phyloP scores from a whole-genome alignment of 2,329 filamentous ascomycete species.

The Colletotrichum sp. region DNA sequence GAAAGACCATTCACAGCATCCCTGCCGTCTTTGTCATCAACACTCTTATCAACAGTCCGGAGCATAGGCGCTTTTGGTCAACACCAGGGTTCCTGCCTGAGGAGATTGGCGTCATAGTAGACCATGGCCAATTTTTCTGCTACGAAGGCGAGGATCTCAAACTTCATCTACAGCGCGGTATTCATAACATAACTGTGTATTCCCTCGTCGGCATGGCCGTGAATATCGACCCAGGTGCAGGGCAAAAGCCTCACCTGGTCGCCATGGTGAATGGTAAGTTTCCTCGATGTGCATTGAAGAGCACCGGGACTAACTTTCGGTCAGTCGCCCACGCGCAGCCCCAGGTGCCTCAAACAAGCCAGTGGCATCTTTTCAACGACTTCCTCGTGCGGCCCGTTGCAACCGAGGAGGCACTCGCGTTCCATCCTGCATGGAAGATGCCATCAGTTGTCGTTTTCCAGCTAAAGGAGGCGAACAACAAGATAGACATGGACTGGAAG shows the following conservation, averaged over 20 bases:
- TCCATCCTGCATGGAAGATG: conserved; percentile 91
- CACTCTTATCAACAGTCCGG: conserved; percentile 73
- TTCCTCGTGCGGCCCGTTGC: conserved; percentile 86
- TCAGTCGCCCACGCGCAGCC: conserved; percentile 71
- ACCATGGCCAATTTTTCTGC: conserved; percentile 91
- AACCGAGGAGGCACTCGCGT: conserved; percentile 83
- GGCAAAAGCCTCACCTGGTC: conserved; percentile 89
- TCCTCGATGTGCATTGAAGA: not conserved
- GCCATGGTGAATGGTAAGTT: conserved; percentile 81
- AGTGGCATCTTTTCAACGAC: conserved; percentile 98
- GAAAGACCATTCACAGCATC: conserved; percentile 82
- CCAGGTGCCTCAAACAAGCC: conserved; percentile 63
- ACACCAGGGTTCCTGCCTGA: conserved; percentile 90
- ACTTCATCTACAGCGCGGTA: conserved; percentile 77
- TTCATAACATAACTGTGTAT: conserved; percentile 85
- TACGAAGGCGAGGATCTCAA: conserved; percentile 92
- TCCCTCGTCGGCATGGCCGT: conserved; percentile 89
- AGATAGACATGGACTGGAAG: conserved; percentile 87
- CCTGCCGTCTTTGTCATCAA: conserved; percentile 91
- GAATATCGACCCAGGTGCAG: conserved; percentile 85
- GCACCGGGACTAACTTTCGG: not conserved
- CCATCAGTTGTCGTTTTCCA: conserved; percentile 91
- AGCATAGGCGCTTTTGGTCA: conserved; percentile 84
- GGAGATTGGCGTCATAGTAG: conserved; percentile 90
- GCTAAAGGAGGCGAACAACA: conserved; percentile 79